Percentiles rank a stretch among this genome's conserved stretches.
These are phyloP conservation scores for Pelargonium nanum DNA, from an alignment of 345 rosid species.

Conservation along the genomic window DNA sequence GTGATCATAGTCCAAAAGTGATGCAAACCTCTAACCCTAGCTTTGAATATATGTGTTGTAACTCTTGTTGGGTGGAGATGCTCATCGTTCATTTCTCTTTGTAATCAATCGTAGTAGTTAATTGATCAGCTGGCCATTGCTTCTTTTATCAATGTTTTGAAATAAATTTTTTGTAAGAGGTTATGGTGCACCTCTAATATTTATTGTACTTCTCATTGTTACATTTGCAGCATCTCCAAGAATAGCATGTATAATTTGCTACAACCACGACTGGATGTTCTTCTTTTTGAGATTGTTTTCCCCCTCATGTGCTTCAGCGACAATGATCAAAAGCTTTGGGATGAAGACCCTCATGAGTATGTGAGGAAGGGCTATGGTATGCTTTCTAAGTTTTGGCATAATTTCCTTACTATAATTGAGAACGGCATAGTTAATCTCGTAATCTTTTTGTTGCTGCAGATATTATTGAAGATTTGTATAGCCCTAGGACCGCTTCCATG, in stretches of 20 bases:
- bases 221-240: constrained; percentile 65
- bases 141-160: no score
- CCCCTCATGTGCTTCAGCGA: constrained; percentile 99
- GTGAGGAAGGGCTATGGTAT: constrained; percentile 99
- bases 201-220: neutral
- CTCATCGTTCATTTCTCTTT: no score
- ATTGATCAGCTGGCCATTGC: no score
- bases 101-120: no score
- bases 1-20: no score
- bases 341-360: constrained; percentile 98
- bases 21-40: no score
- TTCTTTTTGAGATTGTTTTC: constrained; percentile 91
- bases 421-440: constrained; percentile 7
- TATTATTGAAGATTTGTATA: constrained; percentile 97
- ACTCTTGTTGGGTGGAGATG: no score
- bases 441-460: constrained; percentile 35
- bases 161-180: neutral
- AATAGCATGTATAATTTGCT: constrained; percentile 69
- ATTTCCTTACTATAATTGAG: constrained; percentile 1
- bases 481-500: constrained; percentile 96
- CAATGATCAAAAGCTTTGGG: constrained; percentile 98
- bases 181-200: neutral
- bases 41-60: no score
- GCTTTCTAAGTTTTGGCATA: constrained; percentile 14
- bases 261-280: constrained; percentile 78